Evolutionary conservation across 1,284 basidiomycete species (phyloP), one percentile per base, ranked within the genome.

Genomic region (Agroathelia rolfsii): DNA sequence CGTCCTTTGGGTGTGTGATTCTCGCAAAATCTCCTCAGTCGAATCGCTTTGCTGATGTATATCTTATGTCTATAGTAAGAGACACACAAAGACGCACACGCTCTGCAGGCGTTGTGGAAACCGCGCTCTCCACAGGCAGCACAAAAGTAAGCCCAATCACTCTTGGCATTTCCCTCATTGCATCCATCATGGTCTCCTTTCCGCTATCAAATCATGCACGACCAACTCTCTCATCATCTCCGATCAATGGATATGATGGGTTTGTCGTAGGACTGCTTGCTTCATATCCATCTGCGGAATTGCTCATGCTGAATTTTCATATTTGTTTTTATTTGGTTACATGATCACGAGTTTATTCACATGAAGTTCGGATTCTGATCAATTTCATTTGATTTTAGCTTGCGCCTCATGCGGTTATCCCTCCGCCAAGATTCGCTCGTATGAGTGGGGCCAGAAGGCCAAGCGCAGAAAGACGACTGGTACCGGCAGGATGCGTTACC

Each of bases 381-480:
- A 9, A 24, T 22, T 10, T 18, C 16, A n/a, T n/a, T n/a, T n/a
- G n/a, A n/a, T n/a, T n/a, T 24, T 38, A 93, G 89, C 81, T 46
- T 98, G 94, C 63, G 85, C 83, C 33, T 83, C 89, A 58, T 97
- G 95, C 61, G 95, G 94, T 39, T 97, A 92, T 69, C 94, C 94
- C 36, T 68, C 88, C 39, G 93, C 94, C 43, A 97, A 92, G 70
- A 69, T 93, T 53, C 81, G 94, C 56, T 93, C 87, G 51, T 97
- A 80, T 66, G 85, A 97, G 66, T 98, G 94, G 94, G 89, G 90
- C 49, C 74, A 82, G 60, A 98, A 98, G 78, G 94, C 93, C 40
- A 96, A 97, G 80, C 83, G 94, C 68, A 83, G 94, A 79, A 94
- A 95, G 80, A 95, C 92, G 36, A 92, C 93, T 46, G 94, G 94